phyloP scores from a whole-genome alignment of 2,329 filamentous ascomycete genomes.

The Cylindrodendrum hubeiense region DNA sequence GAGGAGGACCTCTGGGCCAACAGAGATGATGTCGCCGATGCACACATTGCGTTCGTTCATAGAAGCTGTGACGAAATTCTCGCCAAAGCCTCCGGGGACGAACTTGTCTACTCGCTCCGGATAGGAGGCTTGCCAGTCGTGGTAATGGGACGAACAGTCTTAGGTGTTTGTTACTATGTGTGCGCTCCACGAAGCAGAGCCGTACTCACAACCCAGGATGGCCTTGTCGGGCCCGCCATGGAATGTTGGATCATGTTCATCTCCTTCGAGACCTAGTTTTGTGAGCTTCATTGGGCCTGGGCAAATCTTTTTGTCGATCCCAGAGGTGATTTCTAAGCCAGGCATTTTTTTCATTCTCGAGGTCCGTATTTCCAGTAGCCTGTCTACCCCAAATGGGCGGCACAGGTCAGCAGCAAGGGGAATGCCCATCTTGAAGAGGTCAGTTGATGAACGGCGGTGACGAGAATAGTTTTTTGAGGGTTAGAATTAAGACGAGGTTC shows the following conservation, averaged over 20 bases:
- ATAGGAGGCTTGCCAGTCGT: conserved; percentile 64
- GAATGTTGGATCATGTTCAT: conserved; percentile 72
- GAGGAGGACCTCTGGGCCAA: conserved; percentile 64
- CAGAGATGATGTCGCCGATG: conserved; percentile 70
- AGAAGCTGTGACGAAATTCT: conserved; percentile 69
- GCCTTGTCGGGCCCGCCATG: conserved; percentile 75
- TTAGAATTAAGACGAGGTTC: background rate
- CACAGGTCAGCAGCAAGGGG: conserved; percentile 49
- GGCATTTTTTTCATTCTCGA: conserved; percentile 68
- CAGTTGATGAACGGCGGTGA: background rate
- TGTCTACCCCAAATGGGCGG: conserved; percentile 60
- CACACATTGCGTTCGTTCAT: conserved; percentile 76
- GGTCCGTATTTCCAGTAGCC: conserved; percentile 67
- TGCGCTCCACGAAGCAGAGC: background rate
- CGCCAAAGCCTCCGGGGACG: conserved; percentile 70
- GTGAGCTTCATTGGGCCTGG: conserved; percentile 59
- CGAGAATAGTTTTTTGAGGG: background rate
- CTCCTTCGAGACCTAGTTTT: conserved; percentile 65
- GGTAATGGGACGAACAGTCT: conserved; percentile 73
- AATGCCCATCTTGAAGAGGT: background rate
- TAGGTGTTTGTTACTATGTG: background rate
- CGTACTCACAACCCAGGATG: conserved; percentile 65
- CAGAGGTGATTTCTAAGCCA: conserved; percentile 63
- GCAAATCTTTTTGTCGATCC: conserved; percentile 66
- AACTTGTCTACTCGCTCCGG: conserved; percentile 65